Percentiles rank a stretch among this genome's conserved stretches.
Conservation (phyloP, 1,284 basidiomycete species). For the Apiotrichum sp. region DNA sequence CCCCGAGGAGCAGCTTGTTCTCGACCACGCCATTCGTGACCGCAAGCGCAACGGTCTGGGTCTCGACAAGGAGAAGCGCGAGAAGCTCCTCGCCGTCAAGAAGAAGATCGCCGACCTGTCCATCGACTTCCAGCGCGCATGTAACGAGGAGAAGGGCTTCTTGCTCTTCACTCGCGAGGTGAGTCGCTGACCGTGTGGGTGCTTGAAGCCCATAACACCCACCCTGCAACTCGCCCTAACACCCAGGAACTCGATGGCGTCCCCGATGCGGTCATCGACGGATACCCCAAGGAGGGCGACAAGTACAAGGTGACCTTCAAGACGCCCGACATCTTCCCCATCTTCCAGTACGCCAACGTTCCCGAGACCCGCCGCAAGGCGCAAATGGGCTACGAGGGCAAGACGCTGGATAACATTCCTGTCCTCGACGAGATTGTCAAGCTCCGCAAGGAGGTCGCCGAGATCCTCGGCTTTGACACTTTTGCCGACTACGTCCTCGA, state of each 20-base stretch:
- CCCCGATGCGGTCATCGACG: conserved; percentile 11
- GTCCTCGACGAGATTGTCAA: conserved; percentile 16
- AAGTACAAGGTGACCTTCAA: conserved; percentile 20
- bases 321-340: conserved; percentile 16
- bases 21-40: conserved; percentile 17
- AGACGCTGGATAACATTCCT: conserved; percentile 14
- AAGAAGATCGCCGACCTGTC: conserved; percentile 16
- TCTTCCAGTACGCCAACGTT: conserved; percentile 17
- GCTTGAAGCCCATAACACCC: too few relatives aligned
- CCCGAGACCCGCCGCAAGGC: conserved; percentile 16
- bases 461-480: conserved; percentile 14
- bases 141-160: conserved; percentile 21
- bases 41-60: conserved; percentile 15
- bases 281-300: conserved; percentile 15
- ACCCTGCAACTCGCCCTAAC: not conserved
- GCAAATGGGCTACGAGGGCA: conserved; percentile 15
- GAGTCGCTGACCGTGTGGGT: too few relatives aligned
- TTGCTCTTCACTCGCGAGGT: conserved; percentile 14
- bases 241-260: conserved; percentile 15
- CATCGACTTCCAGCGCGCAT: conserved; percentile 19
- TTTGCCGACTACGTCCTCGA: conserved; percentile 20
- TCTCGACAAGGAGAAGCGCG: conserved; percentile 14
- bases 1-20: conserved; percentile 16
- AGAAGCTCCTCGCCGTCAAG: conserved; percentile 16
- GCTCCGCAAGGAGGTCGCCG: conserved; percentile 16